Evolutionary conservation across 768 basidiomycete species (phyloP).

Genomic region (Boletus coccyginus): DNA sequence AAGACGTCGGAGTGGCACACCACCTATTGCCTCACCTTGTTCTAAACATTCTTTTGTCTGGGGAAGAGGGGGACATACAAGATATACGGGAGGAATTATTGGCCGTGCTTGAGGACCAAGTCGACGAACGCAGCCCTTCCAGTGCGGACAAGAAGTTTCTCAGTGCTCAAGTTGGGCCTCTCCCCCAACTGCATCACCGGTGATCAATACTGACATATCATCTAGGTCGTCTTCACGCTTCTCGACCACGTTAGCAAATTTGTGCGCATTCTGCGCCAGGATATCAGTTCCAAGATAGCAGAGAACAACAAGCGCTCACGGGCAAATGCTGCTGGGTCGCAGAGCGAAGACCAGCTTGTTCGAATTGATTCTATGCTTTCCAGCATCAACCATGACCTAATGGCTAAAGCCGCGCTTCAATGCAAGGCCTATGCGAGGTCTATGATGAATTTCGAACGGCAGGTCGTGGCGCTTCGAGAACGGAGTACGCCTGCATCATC

Average conservation of each 20-base stretch:
- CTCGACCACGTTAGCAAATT: slow-evolving; percentile 94
- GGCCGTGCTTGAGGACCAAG: slow-evolving; percentile 84
- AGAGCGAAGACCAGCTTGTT: slow-evolving; percentile 58
- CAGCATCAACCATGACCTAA: slow-evolving; percentile 81
- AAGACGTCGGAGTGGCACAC: slow-evolving; percentile 93
- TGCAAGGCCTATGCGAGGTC: slow-evolving; percentile 94
- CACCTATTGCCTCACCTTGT: slow-evolving; percentile 91
- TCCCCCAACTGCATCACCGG: background rate
- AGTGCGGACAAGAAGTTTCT: slow-evolving; percentile 79
- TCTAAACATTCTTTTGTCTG: slow-evolving; percentile 79
- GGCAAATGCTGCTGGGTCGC: slow-evolving; percentile 30
- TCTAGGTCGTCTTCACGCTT: slow-evolving; percentile 86
- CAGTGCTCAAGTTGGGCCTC: slow-evolving; percentile 79
- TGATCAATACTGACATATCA: background rate
- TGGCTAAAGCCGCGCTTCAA: slow-evolving; percentile 91
- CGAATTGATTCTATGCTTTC: slow-evolving; percentile 79
- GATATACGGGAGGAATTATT: slow-evolving; percentile 75
- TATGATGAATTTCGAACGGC: slow-evolving; percentile 91
- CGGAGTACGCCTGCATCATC: slow-evolving; percentile 38
- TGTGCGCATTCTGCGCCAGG: slow-evolving; percentile 73
- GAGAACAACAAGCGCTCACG: slow-evolving; percentile 51
- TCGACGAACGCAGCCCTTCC: slow-evolving; percentile 55
- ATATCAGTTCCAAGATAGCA: slow-evolving; percentile 47
- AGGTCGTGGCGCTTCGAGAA: slow-evolving; percentile 54
- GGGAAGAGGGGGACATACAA: slow-evolving; percentile 55